Evolutionary conservation across 2,329 filamentous ascomycete species (phyloP).

Genomic region (Zasmidium cellare): DNA sequence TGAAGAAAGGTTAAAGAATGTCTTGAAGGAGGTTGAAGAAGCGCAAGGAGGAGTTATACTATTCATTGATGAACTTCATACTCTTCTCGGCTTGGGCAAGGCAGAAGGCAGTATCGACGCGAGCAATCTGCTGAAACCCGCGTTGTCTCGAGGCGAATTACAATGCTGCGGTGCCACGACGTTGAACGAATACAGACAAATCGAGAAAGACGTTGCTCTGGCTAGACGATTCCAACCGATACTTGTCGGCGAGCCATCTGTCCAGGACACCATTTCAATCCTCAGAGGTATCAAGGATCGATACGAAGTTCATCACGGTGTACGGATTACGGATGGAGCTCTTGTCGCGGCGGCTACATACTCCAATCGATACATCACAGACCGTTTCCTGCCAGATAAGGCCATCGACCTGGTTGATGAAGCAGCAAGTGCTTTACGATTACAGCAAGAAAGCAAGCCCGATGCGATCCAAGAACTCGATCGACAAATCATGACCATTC

Average conservation of each 20-base stretch:
- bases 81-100: constrained; percentile 86
- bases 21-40: constrained; percentile 86
- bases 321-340: constrained; percentile 88
- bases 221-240: constrained; percentile 94
- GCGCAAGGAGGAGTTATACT: constrained; percentile 87
- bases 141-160: constrained; percentile 85
- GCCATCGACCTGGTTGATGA: constrained; percentile 97
- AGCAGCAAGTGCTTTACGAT: constrained; percentile 81
- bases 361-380: constrained; percentile 94
- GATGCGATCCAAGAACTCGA: constrained; percentile 91
- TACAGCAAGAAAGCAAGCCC: constrained; percentile 96
- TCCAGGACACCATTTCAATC: constrained; percentile 92
- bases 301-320: constrained; percentile 96
- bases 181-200: constrained; percentile 83
- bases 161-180: constrained; percentile 97
- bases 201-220: constrained; percentile 93
- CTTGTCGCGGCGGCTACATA: constrained; percentile 89
- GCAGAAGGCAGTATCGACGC: constrained; percentile 96
- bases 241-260: constrained; percentile 84
- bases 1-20: constrained; percentile 87
- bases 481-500: constrained; percentile 93
- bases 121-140: constrained; percentile 90
- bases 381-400: constrained; percentile 93
- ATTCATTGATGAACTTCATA: constrained; percentile 94
- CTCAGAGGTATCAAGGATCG: constrained; percentile 95